Evolutionary conservation across 1,284 basidiomycete genomes (phyloP).

Genomic region (Pholiota adiposa): DNA sequence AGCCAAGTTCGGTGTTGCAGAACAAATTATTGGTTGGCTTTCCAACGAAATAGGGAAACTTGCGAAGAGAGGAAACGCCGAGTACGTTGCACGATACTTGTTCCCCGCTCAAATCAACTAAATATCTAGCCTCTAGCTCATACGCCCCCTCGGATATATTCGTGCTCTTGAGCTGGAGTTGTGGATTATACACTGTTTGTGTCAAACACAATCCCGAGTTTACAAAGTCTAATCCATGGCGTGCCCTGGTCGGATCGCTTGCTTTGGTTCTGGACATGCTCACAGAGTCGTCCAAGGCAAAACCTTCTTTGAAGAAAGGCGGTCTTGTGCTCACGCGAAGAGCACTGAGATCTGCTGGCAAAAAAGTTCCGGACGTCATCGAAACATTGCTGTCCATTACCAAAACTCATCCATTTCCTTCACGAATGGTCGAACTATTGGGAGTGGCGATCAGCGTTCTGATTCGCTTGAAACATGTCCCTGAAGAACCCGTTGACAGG

Average conservation of each 20-base stretch:
- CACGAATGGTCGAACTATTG: conserved; percentile 55
- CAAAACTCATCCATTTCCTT: conserved; percentile 53
- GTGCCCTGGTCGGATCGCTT: conserved; percentile 52
- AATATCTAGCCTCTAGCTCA: conserved; percentile 43
- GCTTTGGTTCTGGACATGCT: conserved; percentile 65
- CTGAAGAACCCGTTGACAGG: conserved; percentile 44
- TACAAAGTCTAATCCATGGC: conserved; percentile 49
- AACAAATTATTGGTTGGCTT: conserved; percentile 76
- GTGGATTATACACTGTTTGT: conserved; percentile 62
- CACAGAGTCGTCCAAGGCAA: conserved; percentile 53
- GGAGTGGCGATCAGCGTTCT: conserved; percentile 67
- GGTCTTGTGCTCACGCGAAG: conserved; percentile 63
- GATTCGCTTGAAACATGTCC: conserved; percentile 58
- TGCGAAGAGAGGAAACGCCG: conserved; percentile 49
- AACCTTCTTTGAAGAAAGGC: conserved; percentile 63
- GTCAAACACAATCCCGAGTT: conserved; percentile 48
- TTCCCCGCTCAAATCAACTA: not conserved
- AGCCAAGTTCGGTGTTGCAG: conserved; percentile 58
- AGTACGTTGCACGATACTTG: conserved; percentile 41
- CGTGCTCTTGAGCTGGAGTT: conserved; percentile 77
- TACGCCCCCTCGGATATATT: conserved; percentile 69
- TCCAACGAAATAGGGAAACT: conserved; percentile 64
- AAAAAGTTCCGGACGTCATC: conserved; percentile 52
- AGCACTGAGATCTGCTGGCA: conserved; percentile 61
- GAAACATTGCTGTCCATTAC: conserved; percentile 50